Conservation (phyloP, 805 yeast genomes). For the Kodamaea restingae region DNA sequence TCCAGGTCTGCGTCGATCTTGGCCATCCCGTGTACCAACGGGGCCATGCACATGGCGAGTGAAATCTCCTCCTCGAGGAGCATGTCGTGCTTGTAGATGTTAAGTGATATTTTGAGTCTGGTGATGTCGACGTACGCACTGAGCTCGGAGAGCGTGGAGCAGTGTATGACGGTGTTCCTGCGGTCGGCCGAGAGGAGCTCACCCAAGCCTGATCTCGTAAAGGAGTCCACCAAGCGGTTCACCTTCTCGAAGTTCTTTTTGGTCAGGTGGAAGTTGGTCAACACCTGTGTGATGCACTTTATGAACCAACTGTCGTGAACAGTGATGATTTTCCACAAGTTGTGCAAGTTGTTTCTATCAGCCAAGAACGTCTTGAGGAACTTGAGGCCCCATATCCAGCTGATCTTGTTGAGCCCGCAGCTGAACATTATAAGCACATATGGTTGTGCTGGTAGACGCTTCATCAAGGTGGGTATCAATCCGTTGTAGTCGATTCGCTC, state of each 20-base stretch:
- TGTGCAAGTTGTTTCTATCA: slow-evolving; percentile 43
- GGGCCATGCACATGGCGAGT: slow-evolving; percentile 15
- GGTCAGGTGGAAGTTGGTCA: slow-evolving; percentile 53
- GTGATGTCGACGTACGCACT: slow-evolving; percentile 69
- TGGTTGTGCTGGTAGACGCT: slow-evolving; percentile 54
- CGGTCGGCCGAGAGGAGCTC: slow-evolving; percentile 5
- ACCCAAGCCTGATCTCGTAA: slow-evolving; percentile 13
- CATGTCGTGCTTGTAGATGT: slow-evolving; percentile 67
- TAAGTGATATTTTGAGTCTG: slow-evolving; percentile 66
- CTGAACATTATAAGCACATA: slow-evolving; percentile 75
- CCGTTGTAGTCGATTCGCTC: slow-evolving; percentile 41
- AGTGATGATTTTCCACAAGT: slow-evolving; percentile 59
- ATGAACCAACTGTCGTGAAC: slow-evolving; percentile 93
- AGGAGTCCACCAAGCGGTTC: slow-evolving; percentile 25
- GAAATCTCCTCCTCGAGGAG: slow-evolving; percentile 39
- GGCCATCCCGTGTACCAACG: slow-evolving; percentile 21
- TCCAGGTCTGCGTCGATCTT: slow-evolving; percentile 14
- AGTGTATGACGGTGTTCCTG: slow-evolving; percentile 37
- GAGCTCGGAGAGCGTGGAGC: slow-evolving; percentile 48
- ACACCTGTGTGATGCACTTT: slow-evolving; percentile 68
- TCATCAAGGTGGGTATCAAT: slow-evolving; percentile 54
- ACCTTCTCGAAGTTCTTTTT: slow-evolving; percentile 25
- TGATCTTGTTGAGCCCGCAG: slow-evolving; percentile 66
- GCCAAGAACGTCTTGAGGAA: slow-evolving; percentile 55
- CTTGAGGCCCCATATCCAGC: slow-evolving; percentile 67